phyloP scores from a whole-genome alignment of 768 basidiomycete species.

The Peribolospora baueri region DNA sequence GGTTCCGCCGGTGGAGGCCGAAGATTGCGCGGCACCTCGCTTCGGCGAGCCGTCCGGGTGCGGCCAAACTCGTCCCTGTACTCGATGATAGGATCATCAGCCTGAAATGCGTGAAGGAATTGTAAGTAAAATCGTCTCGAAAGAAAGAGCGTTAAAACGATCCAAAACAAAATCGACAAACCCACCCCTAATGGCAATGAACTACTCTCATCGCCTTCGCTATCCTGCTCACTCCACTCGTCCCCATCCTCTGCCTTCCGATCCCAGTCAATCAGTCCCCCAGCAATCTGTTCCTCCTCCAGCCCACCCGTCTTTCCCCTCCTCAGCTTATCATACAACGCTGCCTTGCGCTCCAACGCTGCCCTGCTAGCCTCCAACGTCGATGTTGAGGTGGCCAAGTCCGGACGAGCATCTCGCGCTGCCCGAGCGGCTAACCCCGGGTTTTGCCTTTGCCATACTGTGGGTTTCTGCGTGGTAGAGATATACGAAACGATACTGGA shows the following conservation, averaged over 20 bases:
- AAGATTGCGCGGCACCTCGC: slow-evolving; percentile 5
- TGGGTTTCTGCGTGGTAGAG: too few species aligned
- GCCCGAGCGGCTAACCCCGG: too few species aligned
- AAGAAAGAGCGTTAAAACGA: neutral
- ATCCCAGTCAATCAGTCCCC: slow-evolving; percentile 14
- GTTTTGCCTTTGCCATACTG: too few species aligned
- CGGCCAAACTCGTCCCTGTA: slow-evolving; percentile 13
- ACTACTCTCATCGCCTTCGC: neutral
- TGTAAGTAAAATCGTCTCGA: neutral
- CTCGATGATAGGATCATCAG: slow-evolving; percentile 9
- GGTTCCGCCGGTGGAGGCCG: neutral
- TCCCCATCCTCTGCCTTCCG: slow-evolving; percentile 3
- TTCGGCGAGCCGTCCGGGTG: slow-evolving; percentile 9
- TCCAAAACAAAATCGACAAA: neutral
- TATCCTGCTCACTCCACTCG: neutral
- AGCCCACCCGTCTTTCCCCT: slow-evolving; percentile 11
- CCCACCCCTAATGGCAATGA: neutral
- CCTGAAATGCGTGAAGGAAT: neutral
- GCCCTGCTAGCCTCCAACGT: neutral
- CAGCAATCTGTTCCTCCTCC: slow-evolving; percentile 9
- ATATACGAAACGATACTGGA: too few species aligned
- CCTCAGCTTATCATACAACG: slow-evolving; percentile 13
- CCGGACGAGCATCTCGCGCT: too few species aligned
- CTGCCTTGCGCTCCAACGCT: slow-evolving; percentile 11
- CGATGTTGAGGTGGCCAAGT: neutral